Evolutionary conservation across 345 rosid genomes (phyloP), one percentile per base, ranked within the genome.

Genomic region (Dovyalis caffra): DNA sequence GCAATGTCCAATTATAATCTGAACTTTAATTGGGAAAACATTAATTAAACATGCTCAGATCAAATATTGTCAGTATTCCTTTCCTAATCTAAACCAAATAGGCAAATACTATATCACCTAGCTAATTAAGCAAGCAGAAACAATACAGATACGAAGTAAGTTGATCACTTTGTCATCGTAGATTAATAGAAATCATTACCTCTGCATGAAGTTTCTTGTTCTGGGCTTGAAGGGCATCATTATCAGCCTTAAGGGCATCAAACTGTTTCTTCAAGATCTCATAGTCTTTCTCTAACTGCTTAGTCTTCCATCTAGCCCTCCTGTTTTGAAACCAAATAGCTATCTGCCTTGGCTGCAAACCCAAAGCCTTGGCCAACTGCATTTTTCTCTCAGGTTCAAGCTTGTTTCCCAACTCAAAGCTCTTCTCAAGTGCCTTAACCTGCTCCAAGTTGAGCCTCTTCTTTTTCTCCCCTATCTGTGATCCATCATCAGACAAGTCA

Each of bases 401-500:
- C 76, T 81, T 81, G 67, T 77, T 81, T n/a, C 78, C 81, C 43
- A 74, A 45, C 58, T 81, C 84, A 49, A 81, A 81, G 64, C 84
- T 77, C 69, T 70, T 81, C 76, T 81, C 84, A 16, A 81, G 81
- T 15, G 84, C 78, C 78, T 81, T 81, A 4, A 81, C 84, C 29
- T 81, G 84, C 40, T 77, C 81, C 78, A 81, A 18, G 72, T 70
- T 81, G 43, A 81, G 78, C 66, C 84, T 81, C 76, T 81, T 81
- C 73, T 81, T 81, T 73, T 74, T 81, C 78, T 81, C 84, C 66
- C 84, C 84, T 28, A 77, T 23, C 23, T 77, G 81, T 1, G 78
- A 77, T 31, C 84, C 84, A 85, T 92, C 97, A 77, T 92, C 97
- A 6, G 95, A 92, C 67, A 88, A 81, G 16, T 92, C 93, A 67